phyloP scores from a whole-genome alignment of 345 rosid genomes.

The Tarenaya hassleriana region DNA sequence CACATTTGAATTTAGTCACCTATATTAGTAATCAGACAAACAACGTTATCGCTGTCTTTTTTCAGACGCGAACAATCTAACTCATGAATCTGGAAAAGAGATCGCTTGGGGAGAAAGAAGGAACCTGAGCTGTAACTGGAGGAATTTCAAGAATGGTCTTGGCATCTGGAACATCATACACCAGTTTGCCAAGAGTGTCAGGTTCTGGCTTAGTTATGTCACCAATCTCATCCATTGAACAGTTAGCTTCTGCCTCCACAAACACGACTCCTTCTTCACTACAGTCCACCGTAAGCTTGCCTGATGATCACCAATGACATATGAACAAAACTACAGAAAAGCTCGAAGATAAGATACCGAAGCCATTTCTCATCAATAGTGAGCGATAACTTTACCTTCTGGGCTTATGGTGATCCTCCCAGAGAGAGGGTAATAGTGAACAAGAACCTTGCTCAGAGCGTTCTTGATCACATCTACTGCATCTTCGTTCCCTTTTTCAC shows the following conservation, averaged over 20 bases:
- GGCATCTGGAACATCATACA: slow-evolving; percentile 73
- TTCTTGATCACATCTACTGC: slow-evolving; percentile 56
- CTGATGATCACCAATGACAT: slow-evolving; percentile 18
- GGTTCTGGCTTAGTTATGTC: slow-evolving; percentile 82
- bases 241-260: slow-evolving; percentile 76
- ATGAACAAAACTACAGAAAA: no score
- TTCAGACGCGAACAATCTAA: slow-evolving; percentile 4
- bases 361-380: no score
- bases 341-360: no score
- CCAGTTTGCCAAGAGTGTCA: slow-evolving; percentile 66
- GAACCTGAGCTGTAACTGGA: slow-evolving; percentile 88
- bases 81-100: not conserved
- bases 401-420: slow-evolving; percentile 72
- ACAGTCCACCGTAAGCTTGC: slow-evolving; percentile 68
- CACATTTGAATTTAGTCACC: slow-evolving; percentile 77
- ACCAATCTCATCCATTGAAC: slow-evolving; percentile 58
- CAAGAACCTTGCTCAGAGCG: slow-evolving; percentile 71
- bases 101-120: slow-evolving; percentile 17
- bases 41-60: no score
- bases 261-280: slow-evolving; percentile 78
- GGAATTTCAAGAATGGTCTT: slow-evolving; percentile 83
- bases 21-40: slow-evolving; percentile 17
- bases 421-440: slow-evolving; percentile 74
- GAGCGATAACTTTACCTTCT: slow-evolving; percentile 32
- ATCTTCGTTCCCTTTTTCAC: slow-evolving; percentile 50